Evolutionary conservation across 2,329 filamentous ascomycete genomes (phyloP).

Genomic region (Zymoseptoria tritici): DNA sequence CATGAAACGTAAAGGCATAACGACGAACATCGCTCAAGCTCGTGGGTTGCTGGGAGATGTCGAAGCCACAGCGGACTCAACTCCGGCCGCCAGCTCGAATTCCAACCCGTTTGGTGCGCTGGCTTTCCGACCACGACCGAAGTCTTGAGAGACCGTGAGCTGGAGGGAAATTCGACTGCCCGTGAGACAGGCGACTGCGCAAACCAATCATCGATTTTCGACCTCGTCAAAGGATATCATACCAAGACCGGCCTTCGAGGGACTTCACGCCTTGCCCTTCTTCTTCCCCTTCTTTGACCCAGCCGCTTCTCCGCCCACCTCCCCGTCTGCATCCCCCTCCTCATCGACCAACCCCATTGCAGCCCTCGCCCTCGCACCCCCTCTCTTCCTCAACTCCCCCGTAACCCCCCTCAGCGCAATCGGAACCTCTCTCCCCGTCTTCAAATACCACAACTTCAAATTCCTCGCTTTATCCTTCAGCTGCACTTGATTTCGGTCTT

Average conservation of each 20-base stretch:
- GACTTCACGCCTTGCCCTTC: not conserved
- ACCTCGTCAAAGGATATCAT: no score
- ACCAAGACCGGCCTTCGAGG: no score
- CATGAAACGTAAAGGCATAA: constrained; percentile 21
- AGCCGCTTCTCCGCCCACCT: constrained; percentile 1
- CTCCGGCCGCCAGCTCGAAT: not conserved
- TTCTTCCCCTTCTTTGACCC: not conserved
- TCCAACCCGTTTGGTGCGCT: not conserved
- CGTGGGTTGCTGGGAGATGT: not conserved
- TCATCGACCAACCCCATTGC: constrained; percentile 22
- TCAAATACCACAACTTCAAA: constrained; percentile 83
- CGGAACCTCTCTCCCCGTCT: constrained; percentile 84
- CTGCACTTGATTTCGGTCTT: constrained; percentile 84
- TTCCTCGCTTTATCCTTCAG: constrained; percentile 89
- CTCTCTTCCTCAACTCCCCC: constrained; percentile 71
- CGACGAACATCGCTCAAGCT: constrained; percentile 21
- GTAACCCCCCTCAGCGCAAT: constrained; percentile 83
- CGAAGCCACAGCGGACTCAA: not conserved
- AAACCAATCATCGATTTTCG: not conserved
- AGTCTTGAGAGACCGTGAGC: not conserved
- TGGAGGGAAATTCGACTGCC: no score
- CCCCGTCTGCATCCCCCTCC: constrained; percentile 5
- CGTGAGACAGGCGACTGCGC: no score
- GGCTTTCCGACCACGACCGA: not conserved
- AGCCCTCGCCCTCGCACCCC: constrained; percentile 30